Base-by-base conservation (phyloP, 192 early-diverging fungal species). In the Entomortierella beljakovae region DNA sequence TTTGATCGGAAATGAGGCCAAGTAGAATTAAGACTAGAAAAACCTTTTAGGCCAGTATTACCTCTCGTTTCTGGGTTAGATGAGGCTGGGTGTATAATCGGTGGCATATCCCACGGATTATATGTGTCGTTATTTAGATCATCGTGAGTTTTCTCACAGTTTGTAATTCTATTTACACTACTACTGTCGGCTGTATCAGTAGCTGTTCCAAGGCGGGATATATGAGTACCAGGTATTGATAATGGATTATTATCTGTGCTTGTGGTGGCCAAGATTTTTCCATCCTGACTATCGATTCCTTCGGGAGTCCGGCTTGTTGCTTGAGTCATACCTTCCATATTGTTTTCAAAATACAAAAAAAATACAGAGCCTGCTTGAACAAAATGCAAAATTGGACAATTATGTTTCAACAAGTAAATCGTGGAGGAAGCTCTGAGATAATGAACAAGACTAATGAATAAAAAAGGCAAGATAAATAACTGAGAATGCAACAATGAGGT, bases 91-190 rank as follows among this genome's bases (percentile, higher is more conserved):
- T 77, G 74, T 48, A 69, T 69, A 26, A 77, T 77, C 34, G 74
- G 74, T 0, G 74, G 74, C 74, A 77, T 77, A 55, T 77, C 74
- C 74, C 74, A 77, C 2, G 74, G 74, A 64, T 66, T 77, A 33
- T 77, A 77, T 0, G 74, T 50, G 34, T 77, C 66, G 46, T 77
- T 65, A 2, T n/a, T 26, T 2, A 35, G 22, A 20, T 31, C 25
- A 37, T 28, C 46, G 6, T 60, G 16, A n/a, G 64, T 1, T 20
- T 75, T 67, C 26, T 16, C 61, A 35, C 22, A 33, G 50, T 25
- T 57, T 13, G 18, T 46, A 43, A 15, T 57, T 20, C 28, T 57
- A 34, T 4, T 15, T 13, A 18, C 32, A 15, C 23, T 31, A 26
- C 7, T 53, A 46, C n/a, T 40, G 26, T 37, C 31, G 35, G 28